These are phyloP conservation scores for Triticum dicoccoides DNA, from an alignment of 176 grass and related monocot species.

Conservation along the genomic window DNA sequence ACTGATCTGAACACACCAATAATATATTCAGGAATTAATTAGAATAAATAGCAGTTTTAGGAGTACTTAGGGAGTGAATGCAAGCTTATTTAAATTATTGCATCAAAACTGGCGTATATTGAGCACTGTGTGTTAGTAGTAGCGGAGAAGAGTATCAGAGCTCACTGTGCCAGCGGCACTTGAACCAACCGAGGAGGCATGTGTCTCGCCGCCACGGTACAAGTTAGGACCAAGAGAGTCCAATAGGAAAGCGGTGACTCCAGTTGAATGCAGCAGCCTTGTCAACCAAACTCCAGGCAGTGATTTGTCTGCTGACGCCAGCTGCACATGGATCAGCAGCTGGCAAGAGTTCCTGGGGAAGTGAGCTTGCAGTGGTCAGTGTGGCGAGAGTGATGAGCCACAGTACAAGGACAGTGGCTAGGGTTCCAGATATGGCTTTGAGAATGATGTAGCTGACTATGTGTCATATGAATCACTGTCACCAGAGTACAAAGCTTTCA, in stretches of 20 bases:
- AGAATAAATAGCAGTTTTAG: not conserved
- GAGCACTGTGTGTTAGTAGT: not conserved
- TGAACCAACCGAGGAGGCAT: not conserved
- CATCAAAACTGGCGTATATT: not conserved
- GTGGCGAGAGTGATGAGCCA: not conserved
- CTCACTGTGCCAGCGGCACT: not conserved
- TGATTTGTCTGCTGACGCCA: not conserved
- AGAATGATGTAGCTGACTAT: not conserved
- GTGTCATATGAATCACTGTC: not conserved
- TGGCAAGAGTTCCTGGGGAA: not conserved
- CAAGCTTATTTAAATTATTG: slow-evolving; percentile 18
- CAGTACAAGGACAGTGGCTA: not conserved
- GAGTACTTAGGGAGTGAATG: not conserved
- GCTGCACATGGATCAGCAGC: not conserved
- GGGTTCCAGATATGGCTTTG: not conserved
- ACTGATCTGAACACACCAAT: not conserved
- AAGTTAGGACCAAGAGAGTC: not conserved
- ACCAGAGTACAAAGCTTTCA: not conserved
- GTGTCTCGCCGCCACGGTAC: not conserved
- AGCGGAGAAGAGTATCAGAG: not conserved
- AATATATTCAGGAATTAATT: slow-evolving; percentile 1
- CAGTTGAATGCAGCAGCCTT: not conserved
- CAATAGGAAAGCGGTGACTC: not conserved
- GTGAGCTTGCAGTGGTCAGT: not conserved
- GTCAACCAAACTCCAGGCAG: not conserved